Base-by-base conservation (phyloP, 176 grass and related monocot genomes). In the Carex kokanica region DNA sequence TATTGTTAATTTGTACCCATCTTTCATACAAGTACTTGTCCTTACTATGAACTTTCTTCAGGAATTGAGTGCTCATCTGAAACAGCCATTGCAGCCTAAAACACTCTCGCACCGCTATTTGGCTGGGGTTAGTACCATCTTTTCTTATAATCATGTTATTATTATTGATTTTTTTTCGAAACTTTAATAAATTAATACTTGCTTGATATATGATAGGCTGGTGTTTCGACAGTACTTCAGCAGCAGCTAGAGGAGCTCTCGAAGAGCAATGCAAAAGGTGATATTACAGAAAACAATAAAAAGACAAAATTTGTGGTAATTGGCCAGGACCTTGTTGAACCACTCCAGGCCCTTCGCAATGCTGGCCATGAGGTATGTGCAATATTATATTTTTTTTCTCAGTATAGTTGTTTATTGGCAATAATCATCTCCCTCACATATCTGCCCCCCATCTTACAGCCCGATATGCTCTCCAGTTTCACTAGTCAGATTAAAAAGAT, bases 311-410 rank as follows among this genome's bases (percentile, higher is more conserved):
- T 94, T 86, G 61, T 89, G 68, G 85, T 94, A 53, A 91, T 97
- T 82, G 94, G 94, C 78, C 92, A 92, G 88, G 87, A 94, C 87
- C 64, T 84, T 73, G 87, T 94, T 24, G 94, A 94, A 86, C 94
- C 94, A 27, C 89, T 97, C 25, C 90, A 92, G 86, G 94, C 94
- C 45, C 92, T 97, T 81, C 94, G 89, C 64, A 94, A 83, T 89
- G 86, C 90, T 81, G 94, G 94, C 32, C 88, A 89, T 60, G 88
- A 97, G 92, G 94, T 95, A 85, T 82, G 45, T 85, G 6, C 24
- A 56, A 49, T 41, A 56, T 81, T 80, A 84, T n/a, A 79, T 18
- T 27, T 31, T 10, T 77, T 7, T 53, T 77, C 25, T 53, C 24
- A 75, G 17, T 43, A 18, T 17, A n/a, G 64, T 6, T 67, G 15